A percentile compares a stretch with the other conserved stretches of the same genome.
Evolutionary conservation across 306 rosid species (phyloP).

Genomic region (Morella rubra): DNA sequence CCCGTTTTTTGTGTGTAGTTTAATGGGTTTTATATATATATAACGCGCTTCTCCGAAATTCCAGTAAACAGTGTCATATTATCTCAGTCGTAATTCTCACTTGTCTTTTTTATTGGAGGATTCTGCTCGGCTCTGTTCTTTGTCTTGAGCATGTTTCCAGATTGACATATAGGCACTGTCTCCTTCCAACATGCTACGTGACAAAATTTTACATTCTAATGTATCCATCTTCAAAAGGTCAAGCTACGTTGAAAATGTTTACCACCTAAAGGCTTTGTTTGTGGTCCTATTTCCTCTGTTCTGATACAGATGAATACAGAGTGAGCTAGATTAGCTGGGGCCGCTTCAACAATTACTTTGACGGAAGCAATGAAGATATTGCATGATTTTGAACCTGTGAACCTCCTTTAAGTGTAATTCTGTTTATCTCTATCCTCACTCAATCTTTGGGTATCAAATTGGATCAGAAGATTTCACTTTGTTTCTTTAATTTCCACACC

Average conservation of each 20-base stretch:
- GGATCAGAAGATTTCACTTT: not conserved
- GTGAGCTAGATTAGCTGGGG: too few species aligned
- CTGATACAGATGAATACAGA: not conserved
- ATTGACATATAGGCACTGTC: conserved; percentile 49
- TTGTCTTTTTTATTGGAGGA: conserved; percentile 7
- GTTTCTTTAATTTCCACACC: not conserved
- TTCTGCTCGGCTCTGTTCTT: conserved; percentile 35
- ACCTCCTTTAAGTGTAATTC: not conserved
- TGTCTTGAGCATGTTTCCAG: conserved; percentile 48
- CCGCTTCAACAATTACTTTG: not conserved
- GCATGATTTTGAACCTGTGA: not conserved
- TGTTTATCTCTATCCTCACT: not conserved
- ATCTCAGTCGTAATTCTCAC: conserved; percentile 2
- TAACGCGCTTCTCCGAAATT: conserved; percentile 20
- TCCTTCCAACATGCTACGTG: conserved; percentile 36
- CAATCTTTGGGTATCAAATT: not conserved
- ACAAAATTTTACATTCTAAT: conserved; percentile 49
- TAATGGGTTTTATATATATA: not conserved
- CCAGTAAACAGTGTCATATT: conserved; percentile 37
- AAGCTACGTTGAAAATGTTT: conserved; percentile 5
- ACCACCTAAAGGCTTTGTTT: not conserved
- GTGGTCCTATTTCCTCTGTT: not conserved
- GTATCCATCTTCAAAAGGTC: conserved; percentile 28
- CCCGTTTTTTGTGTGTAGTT: not conserved
- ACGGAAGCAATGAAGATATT: not conserved